phyloP scores from a whole-genome alignment of 805 yeast genomes.

The Metschnikowia cubensis region DNA sequence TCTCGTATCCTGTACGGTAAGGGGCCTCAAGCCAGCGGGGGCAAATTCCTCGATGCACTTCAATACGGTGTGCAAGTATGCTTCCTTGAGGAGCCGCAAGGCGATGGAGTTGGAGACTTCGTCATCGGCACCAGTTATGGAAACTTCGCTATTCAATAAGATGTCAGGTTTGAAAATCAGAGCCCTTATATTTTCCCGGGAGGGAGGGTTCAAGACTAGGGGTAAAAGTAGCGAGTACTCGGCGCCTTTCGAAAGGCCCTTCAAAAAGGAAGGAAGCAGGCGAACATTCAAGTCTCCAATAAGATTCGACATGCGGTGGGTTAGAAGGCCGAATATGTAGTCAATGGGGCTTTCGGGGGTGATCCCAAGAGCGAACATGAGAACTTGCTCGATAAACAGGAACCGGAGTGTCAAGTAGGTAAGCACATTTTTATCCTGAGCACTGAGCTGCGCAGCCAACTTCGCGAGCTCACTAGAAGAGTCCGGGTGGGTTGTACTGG shows the following conservation, averaged over 20 bases:
- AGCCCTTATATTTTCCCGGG: background rate
- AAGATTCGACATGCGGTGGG: background rate
- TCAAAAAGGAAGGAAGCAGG: background rate
- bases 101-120: background rate
- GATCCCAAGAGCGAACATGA: background rate
- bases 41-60: background rate
- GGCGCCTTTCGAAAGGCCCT: constrained; percentile 5
- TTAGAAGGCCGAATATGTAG: background rate
- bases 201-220: constrained; percentile 12
- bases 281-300: background rate
- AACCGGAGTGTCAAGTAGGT: constrained; percentile 10
- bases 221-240: constrained; percentile 14
- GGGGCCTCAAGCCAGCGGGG: background rate
- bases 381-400: constrained; percentile 11
- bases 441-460: background rate
- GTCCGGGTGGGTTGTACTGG: background rate
- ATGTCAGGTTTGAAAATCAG: constrained; percentile 5
- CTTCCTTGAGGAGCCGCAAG: background rate
- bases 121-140: background rate
- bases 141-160: constrained; percentile 1
- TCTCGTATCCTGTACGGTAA: background rate
- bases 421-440: constrained; percentile 6
- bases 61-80: background rate
- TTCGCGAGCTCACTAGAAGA: background rate
- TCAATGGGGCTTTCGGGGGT: background rate